Conservation (phyloP, 2,329 filamentous ascomycete species). For the Ophiocordyceps camponoti-floridani region DNA sequence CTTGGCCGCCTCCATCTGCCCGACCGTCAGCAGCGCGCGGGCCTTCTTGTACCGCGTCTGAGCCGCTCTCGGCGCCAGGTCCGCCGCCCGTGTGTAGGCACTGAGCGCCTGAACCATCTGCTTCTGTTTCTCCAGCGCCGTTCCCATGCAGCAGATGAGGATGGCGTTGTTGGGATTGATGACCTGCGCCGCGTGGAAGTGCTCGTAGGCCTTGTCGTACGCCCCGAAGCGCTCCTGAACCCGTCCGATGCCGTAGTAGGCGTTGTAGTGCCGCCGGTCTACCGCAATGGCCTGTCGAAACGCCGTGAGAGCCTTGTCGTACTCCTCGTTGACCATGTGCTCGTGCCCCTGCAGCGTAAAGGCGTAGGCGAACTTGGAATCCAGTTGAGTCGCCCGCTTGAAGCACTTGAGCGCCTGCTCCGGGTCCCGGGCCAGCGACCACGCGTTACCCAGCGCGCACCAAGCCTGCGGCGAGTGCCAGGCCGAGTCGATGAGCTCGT, state of each 20-base stretch:
- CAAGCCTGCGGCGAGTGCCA: conserved; percentile 88
- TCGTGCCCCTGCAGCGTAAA: conserved; percentile 94
- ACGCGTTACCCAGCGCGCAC: conserved; percentile 90
- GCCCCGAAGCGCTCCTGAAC: conserved; percentile 85
- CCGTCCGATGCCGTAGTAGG: conserved; percentile 78
- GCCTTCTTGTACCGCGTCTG: conserved; percentile 89
- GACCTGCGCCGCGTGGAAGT: conserved; percentile 71
- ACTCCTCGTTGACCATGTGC: conserved; percentile 89
- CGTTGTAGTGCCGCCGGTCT: conserved; percentile 85
- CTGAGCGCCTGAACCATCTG: conserved; percentile 61
- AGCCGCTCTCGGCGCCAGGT: conserved; percentile 63
- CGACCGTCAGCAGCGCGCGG: conserved; percentile 62
- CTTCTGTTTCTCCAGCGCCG: conserved; percentile 76
- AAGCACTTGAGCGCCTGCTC: conserved; percentile 92
- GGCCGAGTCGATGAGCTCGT: conserved; percentile 72
- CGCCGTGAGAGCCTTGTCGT: conserved; percentile 77
- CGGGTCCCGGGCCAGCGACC: conserved; percentile 80
- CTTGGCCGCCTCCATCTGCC: conserved; percentile 52
- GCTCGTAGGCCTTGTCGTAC: conserved; percentile 76
- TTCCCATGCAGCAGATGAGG: conserved; percentile 79
- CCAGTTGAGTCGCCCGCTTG: conserved; percentile 78
- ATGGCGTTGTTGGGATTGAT: conserved; percentile 94
- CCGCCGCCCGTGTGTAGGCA: conserved; percentile 68
- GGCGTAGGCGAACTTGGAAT: conserved; percentile 83
- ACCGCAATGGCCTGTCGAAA: conserved; percentile 77